Conservation (phyloP, 2,329 filamentous ascomycete genomes). For the Fusarium albidum region DNA sequence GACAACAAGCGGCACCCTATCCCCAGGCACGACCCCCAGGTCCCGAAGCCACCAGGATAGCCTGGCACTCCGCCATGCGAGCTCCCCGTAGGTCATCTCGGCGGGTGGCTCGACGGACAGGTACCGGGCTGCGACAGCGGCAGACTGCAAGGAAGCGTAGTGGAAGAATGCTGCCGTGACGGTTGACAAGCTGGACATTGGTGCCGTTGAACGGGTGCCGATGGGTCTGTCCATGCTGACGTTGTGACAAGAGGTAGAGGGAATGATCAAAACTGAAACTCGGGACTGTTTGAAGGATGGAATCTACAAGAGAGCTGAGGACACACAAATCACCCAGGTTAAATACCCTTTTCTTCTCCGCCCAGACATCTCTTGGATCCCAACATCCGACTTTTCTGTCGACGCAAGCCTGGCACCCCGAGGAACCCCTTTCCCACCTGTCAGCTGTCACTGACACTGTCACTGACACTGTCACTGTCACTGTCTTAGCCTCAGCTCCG, state of each 20-base stretch:
- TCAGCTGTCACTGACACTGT: conserved; percentile 24
- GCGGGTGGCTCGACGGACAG: conserved; percentile 39
- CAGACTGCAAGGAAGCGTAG: conserved; percentile 47
- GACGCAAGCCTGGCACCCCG: conserved; percentile 26
- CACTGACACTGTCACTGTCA: too few relatives aligned
- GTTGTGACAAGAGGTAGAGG: conserved; percentile 8
- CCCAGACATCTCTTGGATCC: conserved; percentile 1
- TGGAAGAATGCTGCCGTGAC: conserved; percentile 48
- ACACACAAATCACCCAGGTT: conserved; percentile 22
- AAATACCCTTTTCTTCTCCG: conserved; percentile 24
- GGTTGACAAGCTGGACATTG: conserved; percentile 40
- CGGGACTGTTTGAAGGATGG: conserved; percentile 17
- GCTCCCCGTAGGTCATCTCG: conserved; percentile 55
- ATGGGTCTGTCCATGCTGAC: conserved; percentile 20
- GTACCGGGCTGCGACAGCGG: conserved; percentile 49
- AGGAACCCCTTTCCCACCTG: conserved; percentile 3
- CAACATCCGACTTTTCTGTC: conserved; percentile 19
- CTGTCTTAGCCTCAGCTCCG: conserved; percentile 13
- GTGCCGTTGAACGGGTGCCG: conserved; percentile 10
- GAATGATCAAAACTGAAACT: conserved; percentile 15
- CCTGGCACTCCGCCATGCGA: conserved; percentile 46
- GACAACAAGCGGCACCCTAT: conserved; percentile 62
- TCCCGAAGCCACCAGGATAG: conserved; percentile 50
- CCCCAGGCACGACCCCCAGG: conserved; percentile 52
- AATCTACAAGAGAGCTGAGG: conserved; percentile 26